Evolutionary conservation across 768 basidiomycete genomes (phyloP).

Genomic region (Phylloporus sp.): DNA sequence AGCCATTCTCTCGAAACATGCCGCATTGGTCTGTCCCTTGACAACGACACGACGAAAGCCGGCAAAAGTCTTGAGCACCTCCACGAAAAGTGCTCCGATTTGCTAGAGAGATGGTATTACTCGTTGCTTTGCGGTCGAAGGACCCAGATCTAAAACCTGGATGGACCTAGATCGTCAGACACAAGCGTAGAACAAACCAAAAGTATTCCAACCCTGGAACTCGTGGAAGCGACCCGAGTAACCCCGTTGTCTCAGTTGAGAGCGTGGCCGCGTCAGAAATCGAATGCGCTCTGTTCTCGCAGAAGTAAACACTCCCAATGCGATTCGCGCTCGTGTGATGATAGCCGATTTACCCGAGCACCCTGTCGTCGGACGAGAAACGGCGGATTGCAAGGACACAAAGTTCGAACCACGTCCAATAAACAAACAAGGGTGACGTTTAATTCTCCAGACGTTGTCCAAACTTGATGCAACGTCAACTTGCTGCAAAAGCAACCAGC

Average conservation of each 20-base stretch:
- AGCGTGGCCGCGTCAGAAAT: not conserved
- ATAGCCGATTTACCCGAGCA: not conserved
- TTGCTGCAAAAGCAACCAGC: slow-evolving; percentile 1
- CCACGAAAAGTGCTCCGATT: not conserved
- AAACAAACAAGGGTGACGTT: not conserved
- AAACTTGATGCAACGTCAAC: slow-evolving; percentile 11
- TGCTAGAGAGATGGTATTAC: not conserved
- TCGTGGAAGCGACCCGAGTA: not conserved
- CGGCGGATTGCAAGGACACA: not conserved
- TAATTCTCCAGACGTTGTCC: not conserved
- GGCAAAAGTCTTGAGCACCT: not conserved
- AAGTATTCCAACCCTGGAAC: not conserved
- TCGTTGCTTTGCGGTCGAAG: not conserved
- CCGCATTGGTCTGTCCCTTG: not conserved
- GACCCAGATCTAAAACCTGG: not conserved
- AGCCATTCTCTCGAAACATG: not conserved
- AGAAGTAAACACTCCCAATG: not conserved
- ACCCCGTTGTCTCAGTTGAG: not conserved
- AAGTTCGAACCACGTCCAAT: not conserved
- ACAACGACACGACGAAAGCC: not conserved
- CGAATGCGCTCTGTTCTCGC: not conserved
- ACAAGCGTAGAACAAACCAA: not conserved
- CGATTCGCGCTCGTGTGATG: not conserved
- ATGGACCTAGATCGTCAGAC: not conserved
- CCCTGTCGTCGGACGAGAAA: not conserved